Evolutionary conservation across 805 yeast species (phyloP).

Genomic region (Yamadazyma insecticola): DNA sequence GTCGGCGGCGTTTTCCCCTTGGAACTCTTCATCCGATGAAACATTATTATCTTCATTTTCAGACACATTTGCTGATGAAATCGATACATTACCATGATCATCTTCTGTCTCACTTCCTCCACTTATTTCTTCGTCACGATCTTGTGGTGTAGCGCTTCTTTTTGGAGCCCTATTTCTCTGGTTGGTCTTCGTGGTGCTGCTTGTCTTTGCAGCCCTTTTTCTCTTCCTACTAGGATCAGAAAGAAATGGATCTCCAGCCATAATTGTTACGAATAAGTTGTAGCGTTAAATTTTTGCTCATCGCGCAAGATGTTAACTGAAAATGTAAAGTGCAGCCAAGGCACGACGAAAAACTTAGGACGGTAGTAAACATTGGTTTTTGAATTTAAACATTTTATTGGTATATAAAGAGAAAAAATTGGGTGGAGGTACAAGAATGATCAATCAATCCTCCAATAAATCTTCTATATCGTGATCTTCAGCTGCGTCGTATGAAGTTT

Average conservation of each 20-base stretch:
- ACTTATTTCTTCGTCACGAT: slow-evolving; percentile 52
- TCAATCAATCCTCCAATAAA: slow-evolving; percentile 49
- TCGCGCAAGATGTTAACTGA: too few species aligned
- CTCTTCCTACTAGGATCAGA: slow-evolving; percentile 55
- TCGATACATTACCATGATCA: slow-evolving; percentile 37
- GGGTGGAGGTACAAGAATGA: not conserved
- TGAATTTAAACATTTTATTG: too few species aligned
- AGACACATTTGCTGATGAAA: too few species aligned
- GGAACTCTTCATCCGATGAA: slow-evolving; percentile 69
- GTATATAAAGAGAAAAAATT: not conserved
- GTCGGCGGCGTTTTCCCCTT: slow-evolving; percentile 81
- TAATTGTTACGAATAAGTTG: too few species aligned
- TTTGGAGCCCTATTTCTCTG: slow-evolving; percentile 3
- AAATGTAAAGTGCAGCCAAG: too few species aligned
- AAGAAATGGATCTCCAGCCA: slow-evolving; percentile 62
- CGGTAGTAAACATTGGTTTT: too few species aligned
- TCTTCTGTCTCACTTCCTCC: slow-evolving; percentile 48
- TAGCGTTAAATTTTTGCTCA: too few species aligned
- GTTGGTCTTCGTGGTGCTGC: slow-evolving; percentile 14
- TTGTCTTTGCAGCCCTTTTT: slow-evolving; percentile 28
- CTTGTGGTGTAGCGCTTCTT: slow-evolving; percentile 15
- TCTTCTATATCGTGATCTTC: slow-evolving; percentile 71
- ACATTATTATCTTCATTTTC: slow-evolving; percentile 37
- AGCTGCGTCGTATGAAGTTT: slow-evolving; percentile 42
- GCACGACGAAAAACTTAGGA: too few species aligned